Evolutionary conservation across 2,329 filamentous ascomycete species (phyloP).

Genomic region (Botryotinia convoluta): DNA sequence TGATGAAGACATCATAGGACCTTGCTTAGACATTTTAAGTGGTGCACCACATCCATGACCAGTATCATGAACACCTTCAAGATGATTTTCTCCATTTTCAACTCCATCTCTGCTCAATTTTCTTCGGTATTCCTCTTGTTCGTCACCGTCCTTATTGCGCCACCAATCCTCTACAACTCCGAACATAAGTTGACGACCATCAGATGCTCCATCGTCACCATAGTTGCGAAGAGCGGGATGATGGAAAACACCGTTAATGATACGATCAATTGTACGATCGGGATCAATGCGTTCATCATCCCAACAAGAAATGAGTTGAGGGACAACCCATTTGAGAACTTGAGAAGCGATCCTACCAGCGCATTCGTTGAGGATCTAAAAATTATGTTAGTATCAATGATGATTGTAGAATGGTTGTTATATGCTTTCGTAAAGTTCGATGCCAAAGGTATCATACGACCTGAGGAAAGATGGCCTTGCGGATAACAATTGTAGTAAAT

Average conservation of each 20-base stretch:
- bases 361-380: constrained; percentile 72
- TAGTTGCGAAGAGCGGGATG: constrained; percentile 76
- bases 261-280: constrained; percentile 67
- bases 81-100: constrained; percentile 76
- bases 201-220: constrained; percentile 66
- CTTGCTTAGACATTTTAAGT: constrained; percentile 68
- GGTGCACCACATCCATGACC: constrained; percentile 79
- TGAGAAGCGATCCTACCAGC: constrained; percentile 79
- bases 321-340: constrained; percentile 80
- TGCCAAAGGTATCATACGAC: neutral
- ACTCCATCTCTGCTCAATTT: constrained; percentile 80
- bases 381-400: neutral
- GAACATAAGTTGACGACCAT: constrained; percentile 78
- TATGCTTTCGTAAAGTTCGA: neutral
- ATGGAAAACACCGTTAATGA: constrained; percentile 80
- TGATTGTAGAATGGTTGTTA: too few relatives aligned
- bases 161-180: constrained; percentile 81
- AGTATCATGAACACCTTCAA: constrained; percentile 76
- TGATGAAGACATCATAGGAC: constrained; percentile 47
- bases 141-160: constrained; percentile 60
- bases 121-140: constrained; percentile 64
- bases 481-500: neutral
- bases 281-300: constrained; percentile 73
- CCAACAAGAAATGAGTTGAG: constrained; percentile 84
- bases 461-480: neutral